phyloP scores from a whole-genome alignment of 805 yeast species.

The Nakazawaea ishiwadae region DNA sequence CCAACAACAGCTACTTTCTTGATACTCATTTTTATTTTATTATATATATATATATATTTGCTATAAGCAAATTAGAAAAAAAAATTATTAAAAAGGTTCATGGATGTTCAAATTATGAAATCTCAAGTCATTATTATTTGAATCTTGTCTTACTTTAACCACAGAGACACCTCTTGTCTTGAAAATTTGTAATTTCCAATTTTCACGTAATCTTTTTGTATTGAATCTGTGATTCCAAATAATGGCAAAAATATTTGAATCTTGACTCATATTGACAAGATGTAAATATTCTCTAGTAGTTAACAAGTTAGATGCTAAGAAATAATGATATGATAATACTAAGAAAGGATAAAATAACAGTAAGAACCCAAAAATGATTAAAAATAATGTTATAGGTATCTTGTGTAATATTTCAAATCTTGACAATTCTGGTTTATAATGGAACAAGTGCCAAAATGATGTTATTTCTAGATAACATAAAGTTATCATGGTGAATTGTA shows the following conservation, averaged over 20 bases:
- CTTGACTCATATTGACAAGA: conserved; percentile 29
- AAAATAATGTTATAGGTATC: conserved; percentile 41
- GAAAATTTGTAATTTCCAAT: conserved; percentile 28
- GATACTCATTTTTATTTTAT: not conserved
- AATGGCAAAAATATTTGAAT: conserved; percentile 18
- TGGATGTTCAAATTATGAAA: conserved; percentile 19
- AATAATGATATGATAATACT: conserved; percentile 49
- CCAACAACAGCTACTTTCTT: conserved; percentile 47
- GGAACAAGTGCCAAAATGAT: conserved; percentile 28
- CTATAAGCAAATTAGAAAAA: too few relatives aligned
- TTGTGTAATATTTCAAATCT: conserved; percentile 18
- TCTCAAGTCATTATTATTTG: conserved; percentile 33
- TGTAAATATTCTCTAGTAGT: conserved; percentile 73
- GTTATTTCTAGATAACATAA: conserved; percentile 24
- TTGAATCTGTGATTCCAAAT: conserved; percentile 35
- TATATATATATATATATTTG: too few relatives aligned
- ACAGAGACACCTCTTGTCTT: conserved; percentile 35
- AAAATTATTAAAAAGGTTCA: not conserved
- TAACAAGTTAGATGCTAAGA: conserved; percentile 49
- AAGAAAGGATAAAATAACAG: conserved; percentile 51
- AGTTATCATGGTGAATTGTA: conserved; percentile 32
- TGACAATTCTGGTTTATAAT: conserved; percentile 9
- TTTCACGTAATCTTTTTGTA: conserved; percentile 23
- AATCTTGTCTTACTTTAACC: conserved; percentile 26
- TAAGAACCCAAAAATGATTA: conserved; percentile 45